Conservation (phyloP, 1,284 basidiomycete species). For the Anthracocystis setariae region DNA sequence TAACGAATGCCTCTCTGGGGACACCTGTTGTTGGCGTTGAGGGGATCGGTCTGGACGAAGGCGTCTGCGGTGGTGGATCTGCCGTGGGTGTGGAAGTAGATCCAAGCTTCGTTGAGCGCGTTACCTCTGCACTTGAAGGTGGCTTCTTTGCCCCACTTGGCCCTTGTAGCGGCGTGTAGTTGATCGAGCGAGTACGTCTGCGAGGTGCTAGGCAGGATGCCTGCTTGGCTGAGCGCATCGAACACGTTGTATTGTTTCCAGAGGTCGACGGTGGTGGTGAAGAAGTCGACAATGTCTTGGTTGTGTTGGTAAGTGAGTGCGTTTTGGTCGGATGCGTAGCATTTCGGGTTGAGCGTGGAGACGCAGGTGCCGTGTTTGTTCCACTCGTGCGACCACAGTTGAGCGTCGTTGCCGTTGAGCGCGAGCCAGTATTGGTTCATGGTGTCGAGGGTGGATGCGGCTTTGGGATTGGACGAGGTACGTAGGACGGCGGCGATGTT, state of each 20-base stretch:
- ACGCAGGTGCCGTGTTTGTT: slow-evolving; percentile 52
- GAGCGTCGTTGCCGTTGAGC: slow-evolving; percentile 39
- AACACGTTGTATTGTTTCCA: slow-evolving; percentile 36
- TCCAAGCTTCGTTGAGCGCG: slow-evolving; percentile 45
- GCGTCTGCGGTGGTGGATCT: slow-evolving; percentile 17
- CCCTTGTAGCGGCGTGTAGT: slow-evolving; percentile 19
- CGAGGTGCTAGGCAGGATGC: slow-evolving; percentile 21
- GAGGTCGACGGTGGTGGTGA: slow-evolving; percentile 36
- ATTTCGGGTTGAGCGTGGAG: slow-evolving; percentile 42
- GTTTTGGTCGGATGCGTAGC: slow-evolving; percentile 20
- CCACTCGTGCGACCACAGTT: slow-evolving; percentile 51
- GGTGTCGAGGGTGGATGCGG: slow-evolving; percentile 24
- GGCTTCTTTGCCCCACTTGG: slow-evolving; percentile 29
- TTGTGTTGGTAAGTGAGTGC: slow-evolving; percentile 8
- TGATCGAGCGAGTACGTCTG: slow-evolving; percentile 30
- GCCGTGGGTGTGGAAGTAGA: slow-evolving; percentile 42
- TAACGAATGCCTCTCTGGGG: slow-evolving; percentile 34
- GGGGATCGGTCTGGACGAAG: slow-evolving; percentile 34
- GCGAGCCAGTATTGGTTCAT: slow-evolving; percentile 58
- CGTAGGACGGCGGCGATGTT: slow-evolving; percentile 34
- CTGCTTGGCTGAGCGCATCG: slow-evolving; percentile 25
- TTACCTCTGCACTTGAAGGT: slow-evolving; percentile 35
- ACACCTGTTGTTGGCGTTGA: slow-evolving; percentile 37
- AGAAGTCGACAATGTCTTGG: slow-evolving; percentile 52
- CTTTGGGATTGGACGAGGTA: slow-evolving; percentile 11